Percentiles rank a stretch among this genome's conserved stretches.
Evolutionary conservation across 2,329 filamentous ascomycete genomes (phyloP).

Genomic region (Colletotrichum costaricense): DNA sequence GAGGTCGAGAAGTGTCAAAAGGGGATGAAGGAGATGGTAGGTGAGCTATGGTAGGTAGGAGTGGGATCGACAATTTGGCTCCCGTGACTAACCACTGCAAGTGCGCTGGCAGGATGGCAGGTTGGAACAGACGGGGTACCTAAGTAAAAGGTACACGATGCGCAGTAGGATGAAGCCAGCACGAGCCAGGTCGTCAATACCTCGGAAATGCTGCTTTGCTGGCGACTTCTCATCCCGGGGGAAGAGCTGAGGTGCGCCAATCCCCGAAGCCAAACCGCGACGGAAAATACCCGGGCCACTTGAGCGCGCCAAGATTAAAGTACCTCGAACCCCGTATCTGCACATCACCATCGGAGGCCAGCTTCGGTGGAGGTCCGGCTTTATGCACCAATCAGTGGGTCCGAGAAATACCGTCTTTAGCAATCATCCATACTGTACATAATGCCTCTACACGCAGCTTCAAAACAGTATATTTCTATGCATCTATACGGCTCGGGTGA

Average conservation of each 20-base stretch:
- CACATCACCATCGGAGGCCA: background rate
- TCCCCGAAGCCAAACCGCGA: background rate
- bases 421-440: too few relatives aligned
- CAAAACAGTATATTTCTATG: background rate
- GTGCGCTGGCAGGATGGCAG: background rate
- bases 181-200: background rate
- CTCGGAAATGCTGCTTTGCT: background rate
- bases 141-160: background rate
- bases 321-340: conserved; percentile 10
- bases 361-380: conserved; percentile 8
- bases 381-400: conserved; percentile 14
- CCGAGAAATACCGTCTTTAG: background rate
- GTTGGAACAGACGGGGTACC: background rate
- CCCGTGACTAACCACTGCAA: conserved; percentile 17
- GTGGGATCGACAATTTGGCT: conserved; percentile 26
- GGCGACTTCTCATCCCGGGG: background rate
- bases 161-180: accelerated
- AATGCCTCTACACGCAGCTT: background rate
- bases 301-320: conserved; percentile 17
- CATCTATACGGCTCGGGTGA: conserved; percentile 4
- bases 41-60: background rate
- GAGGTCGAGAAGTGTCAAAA: conserved; percentile 6
- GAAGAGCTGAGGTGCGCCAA: too few relatives aligned
- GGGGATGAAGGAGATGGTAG: conserved; percentile 6
- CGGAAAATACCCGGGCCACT: background rate